Conservation (phyloP, 2,329 filamentous ascomycete species). For the Calonectria pteridis region DNA sequence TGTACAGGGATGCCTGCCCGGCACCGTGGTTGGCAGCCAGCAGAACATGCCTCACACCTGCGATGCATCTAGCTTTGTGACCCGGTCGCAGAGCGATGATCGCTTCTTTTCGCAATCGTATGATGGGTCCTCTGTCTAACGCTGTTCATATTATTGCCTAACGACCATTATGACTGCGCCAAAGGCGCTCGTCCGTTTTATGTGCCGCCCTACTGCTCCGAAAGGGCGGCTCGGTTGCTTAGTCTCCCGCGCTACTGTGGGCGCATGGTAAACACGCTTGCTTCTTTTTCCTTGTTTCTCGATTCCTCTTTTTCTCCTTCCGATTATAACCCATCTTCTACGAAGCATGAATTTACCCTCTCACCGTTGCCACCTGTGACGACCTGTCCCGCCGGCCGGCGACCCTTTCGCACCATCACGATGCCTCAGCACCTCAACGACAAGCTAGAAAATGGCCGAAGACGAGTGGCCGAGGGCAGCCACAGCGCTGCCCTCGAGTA, state of each 20-base stretch:
- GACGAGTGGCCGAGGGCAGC: slow-evolving; percentile 16
- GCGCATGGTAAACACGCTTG: neutral
- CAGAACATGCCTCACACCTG: neutral
- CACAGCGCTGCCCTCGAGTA: slow-evolving; percentile 27
- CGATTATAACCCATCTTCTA: slow-evolving; percentile 6
- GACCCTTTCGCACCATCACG: slow-evolving; percentile 30
- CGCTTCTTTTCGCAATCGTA: slow-evolving; percentile 13
- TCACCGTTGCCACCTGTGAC: slow-evolving; percentile 29
- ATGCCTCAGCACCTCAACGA: slow-evolving; percentile 35
- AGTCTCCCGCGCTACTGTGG: neutral
- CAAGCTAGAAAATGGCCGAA: slow-evolving; percentile 28
- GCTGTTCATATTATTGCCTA: slow-evolving; percentile 15
- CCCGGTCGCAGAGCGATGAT: slow-evolving; percentile 14
- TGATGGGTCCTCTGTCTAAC: slow-evolving; percentile 16
- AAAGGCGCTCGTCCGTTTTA: slow-evolving; percentile 30
- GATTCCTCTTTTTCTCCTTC: neutral
- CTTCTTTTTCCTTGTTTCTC: neutral
- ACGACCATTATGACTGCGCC: slow-evolving; percentile 28
- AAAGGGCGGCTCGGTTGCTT: slow-evolving; percentile 32
- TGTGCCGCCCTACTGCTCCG: slow-evolving; percentile 31
- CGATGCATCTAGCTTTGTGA: slow-evolving; percentile 9
- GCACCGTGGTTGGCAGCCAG: slow-evolving; percentile 15
- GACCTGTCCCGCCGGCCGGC: slow-evolving; percentile 30
- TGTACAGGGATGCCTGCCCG: neutral
- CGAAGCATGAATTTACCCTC: slow-evolving; percentile 17